Conservation (phyloP, 1,284 basidiomycete species). For the Kwoniella shivajii region DNA sequence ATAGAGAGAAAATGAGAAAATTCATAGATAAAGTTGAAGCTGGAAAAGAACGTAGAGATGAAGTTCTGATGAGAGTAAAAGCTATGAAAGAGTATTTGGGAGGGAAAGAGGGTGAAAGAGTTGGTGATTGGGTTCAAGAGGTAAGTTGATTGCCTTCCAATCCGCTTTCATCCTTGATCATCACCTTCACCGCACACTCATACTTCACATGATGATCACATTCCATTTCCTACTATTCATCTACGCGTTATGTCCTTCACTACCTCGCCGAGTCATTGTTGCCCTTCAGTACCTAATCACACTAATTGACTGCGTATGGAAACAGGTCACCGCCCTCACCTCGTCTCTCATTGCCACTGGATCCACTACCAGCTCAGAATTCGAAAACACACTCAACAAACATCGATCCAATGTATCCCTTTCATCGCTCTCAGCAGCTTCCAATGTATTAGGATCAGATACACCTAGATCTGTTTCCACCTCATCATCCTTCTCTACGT, state of each 20-base stretch:
- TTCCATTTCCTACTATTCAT: not conserved
- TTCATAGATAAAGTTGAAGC: slow-evolving; percentile 25
- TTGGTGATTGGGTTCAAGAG: slow-evolving; percentile 33
- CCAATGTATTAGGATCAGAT: slow-evolving; percentile 3
- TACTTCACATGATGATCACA: no score
- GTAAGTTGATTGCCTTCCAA: slow-evolving; percentile 31
- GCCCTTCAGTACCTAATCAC: not conserved
- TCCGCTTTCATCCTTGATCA: no score
- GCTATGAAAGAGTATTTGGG: slow-evolving; percentile 25
- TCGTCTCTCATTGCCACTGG: not conserved
- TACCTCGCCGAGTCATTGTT: not conserved
- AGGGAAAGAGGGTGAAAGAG: slow-evolving; percentile 26
- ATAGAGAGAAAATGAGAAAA: slow-evolving; percentile 21
- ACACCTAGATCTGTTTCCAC: slow-evolving; percentile 3
- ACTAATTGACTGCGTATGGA: no score
- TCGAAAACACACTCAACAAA: not conserved
- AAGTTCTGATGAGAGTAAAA: slow-evolving; percentile 20
- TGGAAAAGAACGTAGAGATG: slow-evolving; percentile 23
- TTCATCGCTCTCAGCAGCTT: slow-evolving; percentile 12
- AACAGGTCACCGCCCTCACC: slow-evolving; percentile 11
- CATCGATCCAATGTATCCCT: slow-evolving; percentile 4
- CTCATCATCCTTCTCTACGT: not conserved
- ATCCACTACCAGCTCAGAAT: not conserved
- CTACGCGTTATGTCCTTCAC: not conserved
- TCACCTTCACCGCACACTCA: not conserved